These are phyloP conservation scores for Volvox carteri DNA, from an alignment of 163 green algal species.

Conservation along the genomic window DNA sequence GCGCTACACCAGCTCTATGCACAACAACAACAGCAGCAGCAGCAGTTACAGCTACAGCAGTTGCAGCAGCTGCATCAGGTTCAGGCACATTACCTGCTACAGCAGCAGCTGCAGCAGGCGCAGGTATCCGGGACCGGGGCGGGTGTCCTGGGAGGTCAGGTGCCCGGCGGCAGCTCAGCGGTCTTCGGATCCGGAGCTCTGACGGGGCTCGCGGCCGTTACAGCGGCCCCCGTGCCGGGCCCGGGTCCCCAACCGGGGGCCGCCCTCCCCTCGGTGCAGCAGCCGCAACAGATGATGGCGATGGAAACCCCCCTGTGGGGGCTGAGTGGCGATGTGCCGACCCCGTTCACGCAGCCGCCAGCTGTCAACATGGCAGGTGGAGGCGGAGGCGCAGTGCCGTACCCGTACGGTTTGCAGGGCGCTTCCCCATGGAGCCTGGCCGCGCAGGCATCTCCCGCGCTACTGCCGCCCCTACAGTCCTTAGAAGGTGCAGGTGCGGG, in stretches of 20 bases:
- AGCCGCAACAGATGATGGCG: background rate
- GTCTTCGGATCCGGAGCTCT: background rate
- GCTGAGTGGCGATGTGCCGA: too few relatives aligned
- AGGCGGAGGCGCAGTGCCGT: too few relatives aligned
- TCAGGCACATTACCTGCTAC: background rate
- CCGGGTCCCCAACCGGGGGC: background rate
- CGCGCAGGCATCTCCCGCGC: background rate
- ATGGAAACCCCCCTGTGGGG: background rate
- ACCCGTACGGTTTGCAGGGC: background rate
- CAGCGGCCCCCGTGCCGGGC: background rate
- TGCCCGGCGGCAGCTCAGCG: background rate
- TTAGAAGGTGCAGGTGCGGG: background rate
- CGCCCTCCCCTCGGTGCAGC: background rate
- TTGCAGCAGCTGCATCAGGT: conserved; percentile 19
- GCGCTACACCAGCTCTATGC: conserved; percentile 34
- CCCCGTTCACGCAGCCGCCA: too few relatives aligned
- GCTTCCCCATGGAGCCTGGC: background rate
- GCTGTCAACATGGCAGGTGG: too few relatives aligned
- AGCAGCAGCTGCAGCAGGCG: conserved; percentile 17
- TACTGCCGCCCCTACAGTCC: background rate
- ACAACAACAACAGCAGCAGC: conserved; percentile 26
- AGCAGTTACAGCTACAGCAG: background rate
- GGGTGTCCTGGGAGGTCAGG: background rate
- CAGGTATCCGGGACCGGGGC: background rate
- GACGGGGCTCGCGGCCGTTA: background rate